phyloP scores from a whole-genome alignment of 2,329 filamentous ascomycete species.

The Trichoderma cornu-damae region DNA sequence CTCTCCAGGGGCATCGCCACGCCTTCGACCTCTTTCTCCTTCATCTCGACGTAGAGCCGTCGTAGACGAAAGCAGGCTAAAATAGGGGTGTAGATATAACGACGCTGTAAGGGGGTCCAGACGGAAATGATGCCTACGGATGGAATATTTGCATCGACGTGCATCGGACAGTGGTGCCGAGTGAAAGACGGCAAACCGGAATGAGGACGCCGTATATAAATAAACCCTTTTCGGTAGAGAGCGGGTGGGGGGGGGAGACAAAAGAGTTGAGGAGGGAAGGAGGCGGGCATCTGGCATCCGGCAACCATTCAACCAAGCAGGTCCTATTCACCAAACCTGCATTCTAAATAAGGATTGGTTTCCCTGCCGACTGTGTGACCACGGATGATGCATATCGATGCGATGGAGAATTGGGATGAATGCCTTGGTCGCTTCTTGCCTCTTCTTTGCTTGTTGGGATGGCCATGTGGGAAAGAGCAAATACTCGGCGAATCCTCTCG shows the following conservation, averaged over 20 bases:
- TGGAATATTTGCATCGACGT: conserved; percentile 4
- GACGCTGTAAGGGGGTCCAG: conserved; percentile 12
- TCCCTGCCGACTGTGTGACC: neutral
- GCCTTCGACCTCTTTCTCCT: neutral
- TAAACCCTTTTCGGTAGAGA: neutral
- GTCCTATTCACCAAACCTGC: conserved; percentile 8
- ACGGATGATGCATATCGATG: neutral
- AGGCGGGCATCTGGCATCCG: neutral
- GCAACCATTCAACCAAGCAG: neutral
- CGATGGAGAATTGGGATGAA: neutral
- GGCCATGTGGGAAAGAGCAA: neutral
- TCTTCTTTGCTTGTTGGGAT: neutral
- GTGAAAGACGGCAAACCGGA: neutral
- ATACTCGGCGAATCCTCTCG: neutral
- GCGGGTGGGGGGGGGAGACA: neutral
- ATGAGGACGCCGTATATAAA: neutral
- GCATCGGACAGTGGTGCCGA: neutral
- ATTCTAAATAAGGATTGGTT: neutral
- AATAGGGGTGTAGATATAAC: conserved; percentile 12
- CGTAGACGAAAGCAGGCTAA: neutral
- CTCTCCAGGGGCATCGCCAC: neutral
- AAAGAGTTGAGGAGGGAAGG: no score
- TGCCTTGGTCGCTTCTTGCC: neutral
- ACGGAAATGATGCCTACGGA: neutral
- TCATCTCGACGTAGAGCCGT: neutral